Evolutionary conservation across 2,329 filamentous ascomycete genomes (phyloP).

Genomic region (Cercospora sesami): DNA sequence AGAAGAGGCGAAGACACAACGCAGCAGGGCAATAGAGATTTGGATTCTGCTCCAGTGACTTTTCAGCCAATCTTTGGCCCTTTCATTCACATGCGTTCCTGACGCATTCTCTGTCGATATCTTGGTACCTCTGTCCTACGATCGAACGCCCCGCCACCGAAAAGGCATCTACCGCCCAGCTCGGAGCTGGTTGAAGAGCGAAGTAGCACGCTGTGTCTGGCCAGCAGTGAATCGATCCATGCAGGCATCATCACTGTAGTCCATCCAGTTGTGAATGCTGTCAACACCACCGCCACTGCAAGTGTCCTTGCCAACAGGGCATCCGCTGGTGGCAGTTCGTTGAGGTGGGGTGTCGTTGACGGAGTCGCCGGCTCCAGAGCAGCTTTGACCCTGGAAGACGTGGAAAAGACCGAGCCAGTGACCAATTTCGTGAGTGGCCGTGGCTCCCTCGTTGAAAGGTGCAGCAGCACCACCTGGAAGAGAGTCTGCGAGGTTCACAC

Average conservation of each 20-base stretch:
- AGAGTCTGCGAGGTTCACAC: slow-evolving; percentile 54
- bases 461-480: slow-evolving; percentile 51
- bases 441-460: slow-evolving; percentile 48
- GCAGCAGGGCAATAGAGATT: not conserved
- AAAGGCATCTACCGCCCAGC: not conserved
- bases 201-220: slow-evolving; percentile 15
- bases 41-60: not conserved
- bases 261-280: slow-evolving; percentile 52
- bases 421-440: slow-evolving; percentile 46
- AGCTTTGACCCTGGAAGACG: slow-evolving; percentile 45
- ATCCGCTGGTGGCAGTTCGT: slow-evolving; percentile 48
- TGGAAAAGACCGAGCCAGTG: slow-evolving; percentile 48
- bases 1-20: not conserved
- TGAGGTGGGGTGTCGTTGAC: slow-evolving; percentile 45
- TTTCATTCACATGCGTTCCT: not conserved
- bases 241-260: slow-evolving; percentile 33
- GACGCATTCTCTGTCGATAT: not conserved
- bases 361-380: slow-evolving; percentile 44
- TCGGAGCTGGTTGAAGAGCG: slow-evolving; percentile 18
- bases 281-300: slow-evolving; percentile 45
- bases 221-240: slow-evolving; percentile 21
- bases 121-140: not conserved
- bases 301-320: slow-evolving; percentile 49
- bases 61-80: not conserved
- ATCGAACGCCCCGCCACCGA: not conserved